Evolutionary conservation across 805 yeast species (phyloP), one percentile per base, ranked within the genome.

Genomic region (Yarrowia divulgata): DNA sequence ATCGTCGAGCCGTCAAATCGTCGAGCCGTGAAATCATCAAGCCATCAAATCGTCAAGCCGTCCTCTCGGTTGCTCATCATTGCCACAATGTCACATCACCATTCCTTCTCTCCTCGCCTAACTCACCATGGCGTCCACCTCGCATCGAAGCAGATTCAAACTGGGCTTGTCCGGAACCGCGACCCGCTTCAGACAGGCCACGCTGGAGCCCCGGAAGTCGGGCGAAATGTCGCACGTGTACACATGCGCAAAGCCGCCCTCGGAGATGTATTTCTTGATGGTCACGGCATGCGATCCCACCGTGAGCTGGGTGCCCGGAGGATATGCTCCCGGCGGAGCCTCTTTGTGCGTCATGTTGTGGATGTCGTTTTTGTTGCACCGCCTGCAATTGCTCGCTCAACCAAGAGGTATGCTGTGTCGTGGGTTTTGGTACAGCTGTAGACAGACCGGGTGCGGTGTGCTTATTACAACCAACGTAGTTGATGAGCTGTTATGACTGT

Each of bases 221-320:
- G 93, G 93, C 35, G 84, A 82, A 19, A 90, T 86, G 58, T 84
- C 84, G 71, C 93, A 94, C 18, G 90, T 85, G 78, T 95, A 95
- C 6, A 95, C 97, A 77, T 91, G 97, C 12, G 99, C 98, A 82
- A 91, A 95, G 14, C 99, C 99, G 58, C 89, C 98, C 75, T 89
- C 89, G 7, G 97, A 89, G 52, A 93, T 80, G 80, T 90, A 93
- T 73, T 88, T 84, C 71, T 84, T 82, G 73, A 93, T 85, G 57
- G 82, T 79, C n/a, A 88, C 90, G 64, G 82, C 81, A 78, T 93
- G 97, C 5, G 93, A 85, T 12, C 97, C 98, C 45, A 93, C 97
- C 1, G 92, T 85, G 72, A 93, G 82, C 71, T 80, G 80, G 4
- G 95, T 90, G 6, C 97, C 97, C 9, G 95, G 90, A 12, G 83